Conservation (phyloP, 2,329 filamentous ascomycete genomes). For the Nigrospora oryzae region DNA sequence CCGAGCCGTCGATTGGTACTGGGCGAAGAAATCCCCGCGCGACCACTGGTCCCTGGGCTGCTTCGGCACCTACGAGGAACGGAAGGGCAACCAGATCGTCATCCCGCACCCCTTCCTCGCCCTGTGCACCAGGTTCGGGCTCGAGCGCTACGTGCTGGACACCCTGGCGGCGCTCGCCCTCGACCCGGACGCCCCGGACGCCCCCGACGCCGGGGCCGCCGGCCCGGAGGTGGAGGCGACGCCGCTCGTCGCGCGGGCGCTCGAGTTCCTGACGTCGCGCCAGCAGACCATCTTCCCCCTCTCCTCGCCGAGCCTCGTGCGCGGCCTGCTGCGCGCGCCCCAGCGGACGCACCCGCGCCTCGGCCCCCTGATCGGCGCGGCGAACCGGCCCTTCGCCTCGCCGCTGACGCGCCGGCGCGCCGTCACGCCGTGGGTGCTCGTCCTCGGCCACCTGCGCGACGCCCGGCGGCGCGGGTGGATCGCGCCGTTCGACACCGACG, state of each 20-base stretch:
- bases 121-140: conserved; percentile 23
- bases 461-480: conserved; percentile 21
- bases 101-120: conserved; percentile 21
- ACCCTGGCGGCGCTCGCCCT: conserved; percentile 8
- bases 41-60: conserved; percentile 25
- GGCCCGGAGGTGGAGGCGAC: conserved; percentile 7
- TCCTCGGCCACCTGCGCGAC: conserved; percentile 21
- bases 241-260: conserved; percentile 22
- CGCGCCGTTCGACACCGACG: conserved; percentile 16
- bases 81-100: conserved; percentile 16
- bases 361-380: conserved; percentile 10
- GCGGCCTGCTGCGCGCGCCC: conserved; percentile 11
- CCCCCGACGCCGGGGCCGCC: background rate
- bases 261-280: conserved; percentile 23
- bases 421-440: conserved; percentile 19
- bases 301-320: conserved; percentile 18
- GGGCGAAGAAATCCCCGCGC: conserved; percentile 14
- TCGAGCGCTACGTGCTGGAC: conserved; percentile 16
- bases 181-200: background rate
- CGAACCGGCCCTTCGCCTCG: conserved; percentile 7
- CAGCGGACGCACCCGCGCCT: conserved; percentile 8
- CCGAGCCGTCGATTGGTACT: conserved; percentile 19
- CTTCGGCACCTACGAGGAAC: conserved; percentile 21
- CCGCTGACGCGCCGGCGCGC: conserved; percentile 4
- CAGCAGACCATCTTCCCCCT: conserved; percentile 24